Evolutionary conservation across 2,329 filamentous ascomycete genomes (phyloP).

Genomic region (Botryosphaeria dothidea): DNA sequence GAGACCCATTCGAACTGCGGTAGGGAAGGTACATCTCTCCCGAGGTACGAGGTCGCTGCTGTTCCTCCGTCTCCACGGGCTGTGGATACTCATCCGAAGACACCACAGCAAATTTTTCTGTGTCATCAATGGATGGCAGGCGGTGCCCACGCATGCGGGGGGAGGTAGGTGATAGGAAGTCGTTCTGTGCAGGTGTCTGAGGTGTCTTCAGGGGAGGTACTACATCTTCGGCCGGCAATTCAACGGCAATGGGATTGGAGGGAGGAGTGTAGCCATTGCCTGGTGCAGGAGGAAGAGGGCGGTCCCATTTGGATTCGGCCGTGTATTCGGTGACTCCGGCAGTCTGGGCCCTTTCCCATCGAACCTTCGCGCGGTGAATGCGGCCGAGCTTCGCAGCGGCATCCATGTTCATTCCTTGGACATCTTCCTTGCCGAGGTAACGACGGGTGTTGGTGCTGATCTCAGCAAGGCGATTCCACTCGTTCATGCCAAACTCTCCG

Average conservation of each 20-base stretch:
- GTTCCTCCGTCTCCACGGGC: constrained; percentile 27
- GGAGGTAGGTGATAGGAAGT: constrained; percentile 50
- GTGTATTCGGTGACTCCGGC: constrained; percentile 21
- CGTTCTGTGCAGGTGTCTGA: constrained; percentile 26
- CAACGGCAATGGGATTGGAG: constrained; percentile 53
- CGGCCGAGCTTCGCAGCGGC: constrained; percentile 80
- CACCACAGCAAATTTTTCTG: constrained; percentile 70
- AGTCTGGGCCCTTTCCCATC: constrained; percentile 57
- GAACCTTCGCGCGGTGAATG: constrained; percentile 73
- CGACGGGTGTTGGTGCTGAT: constrained; percentile 90
- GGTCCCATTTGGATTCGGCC: constrained; percentile 26
- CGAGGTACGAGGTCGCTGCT: constrained; percentile 4
- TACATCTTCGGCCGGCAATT: constrained; percentile 60
- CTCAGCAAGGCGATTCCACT: constrained; percentile 90
- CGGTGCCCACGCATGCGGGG: constrained; percentile 31
- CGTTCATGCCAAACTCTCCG: constrained; percentile 98
- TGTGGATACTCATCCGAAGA: constrained; percentile 60
- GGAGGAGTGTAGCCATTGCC: constrained; percentile 43
- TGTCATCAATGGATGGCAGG: constrained; percentile 50
- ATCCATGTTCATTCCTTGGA: constrained; percentile 75
- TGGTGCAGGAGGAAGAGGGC: constrained; percentile 28
- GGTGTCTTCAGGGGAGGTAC: constrained; percentile 28
- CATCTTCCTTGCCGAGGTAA: constrained; percentile 72
- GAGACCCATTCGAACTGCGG: constrained; percentile 18
- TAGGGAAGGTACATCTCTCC: constrained; percentile 10